These are phyloP conservation scores for Ceratopteris richardii DNA, from an alignment of 75 land plant species.

Conservation along the genomic window DNA sequence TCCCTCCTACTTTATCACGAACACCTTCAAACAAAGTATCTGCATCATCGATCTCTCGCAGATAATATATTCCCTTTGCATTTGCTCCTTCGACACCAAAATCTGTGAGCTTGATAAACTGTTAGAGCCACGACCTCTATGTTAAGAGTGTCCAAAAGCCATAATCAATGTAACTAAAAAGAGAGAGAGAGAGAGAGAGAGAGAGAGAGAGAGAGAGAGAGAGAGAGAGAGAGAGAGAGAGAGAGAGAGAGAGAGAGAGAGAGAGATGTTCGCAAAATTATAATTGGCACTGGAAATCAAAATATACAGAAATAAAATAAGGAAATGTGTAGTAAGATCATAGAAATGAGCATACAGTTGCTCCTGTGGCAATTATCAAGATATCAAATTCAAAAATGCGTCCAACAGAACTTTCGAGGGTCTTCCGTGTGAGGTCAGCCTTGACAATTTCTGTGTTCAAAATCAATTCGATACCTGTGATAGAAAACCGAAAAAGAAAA, in stretches of 20 bases:
- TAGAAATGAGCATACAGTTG: constrained; percentile 61
- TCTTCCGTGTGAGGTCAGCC: constrained; percentile 73
- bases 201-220: no score
- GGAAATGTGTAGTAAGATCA: no score
- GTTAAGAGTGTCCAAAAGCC: not conserved
- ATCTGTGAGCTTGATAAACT: constrained; percentile 79
- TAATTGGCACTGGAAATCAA: no score
- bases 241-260: no score
- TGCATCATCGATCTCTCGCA: constrained; percentile 94
- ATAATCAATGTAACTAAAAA: no score
- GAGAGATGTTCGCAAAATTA: no score
- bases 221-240: no score
- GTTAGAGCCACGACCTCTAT: constrained; percentile 5
- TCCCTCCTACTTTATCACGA: constrained; percentile 56
- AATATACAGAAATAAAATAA: no score
- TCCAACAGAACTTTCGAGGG: constrained; percentile 60
- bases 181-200: no score
- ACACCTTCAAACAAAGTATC: constrained; percentile 75
- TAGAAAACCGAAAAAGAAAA: not conserved
- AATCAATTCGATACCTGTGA: constrained; percentile 80
- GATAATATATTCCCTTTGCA: constrained; percentile 82
- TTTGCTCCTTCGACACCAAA: constrained; percentile 91
- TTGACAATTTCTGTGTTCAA: constrained; percentile 83
- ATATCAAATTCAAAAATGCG: constrained; percentile 45
- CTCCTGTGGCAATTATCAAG: constrained; percentile 87